Evolutionary conservation across 2,329 filamentous ascomycete genomes (phyloP).

Genomic region (Clarireedia hainanense): DNA sequence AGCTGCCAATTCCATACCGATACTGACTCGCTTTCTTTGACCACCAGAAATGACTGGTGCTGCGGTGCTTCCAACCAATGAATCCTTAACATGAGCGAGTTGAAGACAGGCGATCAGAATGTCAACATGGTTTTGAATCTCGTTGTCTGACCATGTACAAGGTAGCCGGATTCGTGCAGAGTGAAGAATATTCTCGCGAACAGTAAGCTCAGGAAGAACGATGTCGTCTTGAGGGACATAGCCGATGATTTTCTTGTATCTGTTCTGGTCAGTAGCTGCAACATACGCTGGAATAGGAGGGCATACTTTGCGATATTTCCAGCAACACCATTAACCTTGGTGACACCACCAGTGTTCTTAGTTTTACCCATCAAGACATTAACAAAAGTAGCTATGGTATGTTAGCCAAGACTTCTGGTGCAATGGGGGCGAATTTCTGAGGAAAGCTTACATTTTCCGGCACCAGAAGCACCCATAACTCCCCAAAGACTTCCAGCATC

Average conservation of each 20-base stretch:
- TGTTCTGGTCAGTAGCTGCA: constrained; percentile 15
- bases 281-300: neutral
- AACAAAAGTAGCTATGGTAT: constrained; percentile 40
- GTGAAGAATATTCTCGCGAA: constrained; percentile 54
- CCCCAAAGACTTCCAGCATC: constrained; percentile 46
- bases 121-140: constrained; percentile 47
- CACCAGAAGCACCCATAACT: constrained; percentile 53
- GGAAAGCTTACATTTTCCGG: constrained; percentile 39
- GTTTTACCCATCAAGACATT: constrained; percentile 55
- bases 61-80: constrained; percentile 48
- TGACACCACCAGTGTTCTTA: constrained; percentile 40
- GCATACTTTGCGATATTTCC: constrained; percentile 24
- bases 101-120: constrained; percentile 47
- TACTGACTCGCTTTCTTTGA: constrained; percentile 52
- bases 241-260: constrained; percentile 52
- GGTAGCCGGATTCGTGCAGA: constrained; percentile 48
- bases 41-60: constrained; percentile 55
- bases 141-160: constrained; percentile 39
- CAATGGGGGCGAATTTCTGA: neutral
- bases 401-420: constrained; percentile 6
- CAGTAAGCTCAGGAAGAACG: constrained; percentile 50
- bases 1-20: constrained; percentile 52
- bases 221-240: constrained; percentile 57
- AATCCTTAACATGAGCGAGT: constrained; percentile 30
- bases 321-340: constrained; percentile 40